Conservation (phyloP, 306 rosid genomes). For the Echinosophora koreensis region DNA sequence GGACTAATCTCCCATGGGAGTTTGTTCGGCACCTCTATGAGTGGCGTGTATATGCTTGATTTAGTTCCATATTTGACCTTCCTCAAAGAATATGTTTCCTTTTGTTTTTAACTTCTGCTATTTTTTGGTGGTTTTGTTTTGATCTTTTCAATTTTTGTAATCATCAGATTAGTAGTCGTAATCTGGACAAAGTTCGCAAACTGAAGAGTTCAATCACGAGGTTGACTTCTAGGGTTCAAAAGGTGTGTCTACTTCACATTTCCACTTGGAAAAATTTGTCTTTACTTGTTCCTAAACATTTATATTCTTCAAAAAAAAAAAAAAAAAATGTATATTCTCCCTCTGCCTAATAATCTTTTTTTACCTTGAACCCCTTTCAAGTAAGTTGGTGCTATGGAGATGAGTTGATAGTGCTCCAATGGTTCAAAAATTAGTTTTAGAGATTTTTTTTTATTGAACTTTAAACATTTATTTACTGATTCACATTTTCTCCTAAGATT, state of each 20-base stretch:
- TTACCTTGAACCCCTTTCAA: not conserved
- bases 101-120: not conserved
- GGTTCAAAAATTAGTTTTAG: not conserved
- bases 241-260: slow-evolving; percentile 54
- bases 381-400: not conserved
- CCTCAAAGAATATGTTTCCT: not conserved
- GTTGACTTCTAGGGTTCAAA: slow-evolving; percentile 75
- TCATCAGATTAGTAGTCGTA: slow-evolving; percentile 70
- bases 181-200: slow-evolving; percentile 82
- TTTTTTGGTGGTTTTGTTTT: not conserved
- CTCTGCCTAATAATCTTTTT: not conserved
- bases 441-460: no score
- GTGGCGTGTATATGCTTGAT: not conserved
- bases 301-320: not conserved
- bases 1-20: no score
- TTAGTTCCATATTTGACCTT: not conserved
- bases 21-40: no score
- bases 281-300: not conserved
- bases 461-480: no score
- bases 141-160: slow-evolving; percentile 23
- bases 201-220: slow-evolving; percentile 79
- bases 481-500: no score
- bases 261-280: not conserved
- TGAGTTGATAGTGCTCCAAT: not conserved
- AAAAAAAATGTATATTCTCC: not conserved